Evolutionary conservation across 164 flowering plant species (phyloP).

Genomic region (Akebia trifoliata): DNA sequence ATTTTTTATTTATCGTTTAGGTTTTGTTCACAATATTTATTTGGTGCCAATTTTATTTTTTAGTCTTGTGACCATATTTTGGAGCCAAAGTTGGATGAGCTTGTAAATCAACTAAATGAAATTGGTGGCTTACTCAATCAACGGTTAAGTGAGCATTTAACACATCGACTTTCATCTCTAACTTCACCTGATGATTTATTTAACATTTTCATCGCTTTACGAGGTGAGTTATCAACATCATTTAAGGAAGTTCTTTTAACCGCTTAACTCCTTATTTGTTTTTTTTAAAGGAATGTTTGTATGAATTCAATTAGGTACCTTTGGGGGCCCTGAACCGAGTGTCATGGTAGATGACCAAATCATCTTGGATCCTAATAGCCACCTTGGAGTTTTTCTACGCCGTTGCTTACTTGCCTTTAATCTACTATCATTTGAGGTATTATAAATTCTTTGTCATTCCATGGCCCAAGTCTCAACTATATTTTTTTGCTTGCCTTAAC

Average conservation of each 20-base stretch:
- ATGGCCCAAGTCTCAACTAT: background rate
- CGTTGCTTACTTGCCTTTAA: conserved; percentile 83
- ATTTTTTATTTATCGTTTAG: background rate
- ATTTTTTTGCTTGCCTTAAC: background rate
- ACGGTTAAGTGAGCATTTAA: conserved; percentile 58
- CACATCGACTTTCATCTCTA: conserved; percentile 45
- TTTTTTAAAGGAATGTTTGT: background rate
- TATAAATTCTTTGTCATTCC: background rate
- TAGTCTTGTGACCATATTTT: conserved; percentile 71
- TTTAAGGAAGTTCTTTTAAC: too few species aligned
- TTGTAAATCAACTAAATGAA: conserved; percentile 53
- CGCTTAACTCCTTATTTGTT: background rate
- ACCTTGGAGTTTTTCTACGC: conserved; percentile 70
- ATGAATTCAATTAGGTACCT: conserved; percentile 39
- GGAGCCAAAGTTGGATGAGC: conserved; percentile 79
- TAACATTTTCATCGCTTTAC: conserved; percentile 56
- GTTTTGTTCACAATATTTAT: background rate
- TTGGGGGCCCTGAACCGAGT: conserved; percentile 53
- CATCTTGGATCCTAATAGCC: conserved; percentile 70
- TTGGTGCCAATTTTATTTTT: conserved; percentile 9
- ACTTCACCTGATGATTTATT: conserved; percentile 86
- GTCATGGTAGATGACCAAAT: conserved; percentile 68
- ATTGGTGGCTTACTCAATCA: conserved; percentile 40
- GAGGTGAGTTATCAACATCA: conserved; percentile 39
- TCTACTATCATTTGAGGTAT: conserved; percentile 79